Conservation (phyloP, 139 green algal species). For the Coelastrella sp. region DNA sequence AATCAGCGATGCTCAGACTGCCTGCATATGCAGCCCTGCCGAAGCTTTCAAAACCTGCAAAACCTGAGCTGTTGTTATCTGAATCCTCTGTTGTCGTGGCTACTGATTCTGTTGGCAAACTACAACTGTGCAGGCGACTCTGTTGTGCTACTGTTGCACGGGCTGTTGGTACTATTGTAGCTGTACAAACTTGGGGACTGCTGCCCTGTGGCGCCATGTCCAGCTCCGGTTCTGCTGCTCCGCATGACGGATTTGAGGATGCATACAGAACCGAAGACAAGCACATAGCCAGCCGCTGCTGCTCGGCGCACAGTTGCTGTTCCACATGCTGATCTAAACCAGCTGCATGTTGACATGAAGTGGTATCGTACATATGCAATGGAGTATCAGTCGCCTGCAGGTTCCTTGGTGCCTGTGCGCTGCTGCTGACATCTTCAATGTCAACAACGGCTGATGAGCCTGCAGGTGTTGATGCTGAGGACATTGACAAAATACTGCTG, state of each 20-base stretch:
- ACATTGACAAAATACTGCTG: too few species aligned
- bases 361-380: neutral
- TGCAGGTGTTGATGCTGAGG: too few species aligned
- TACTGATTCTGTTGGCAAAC: neutral
- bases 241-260: neutral
- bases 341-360: slow-evolving; percentile 13
- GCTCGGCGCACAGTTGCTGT: neutral
- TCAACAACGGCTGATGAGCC: too few species aligned
- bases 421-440: too few species aligned
- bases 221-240: neutral
- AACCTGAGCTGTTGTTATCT: neutral
- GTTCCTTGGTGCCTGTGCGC: too few species aligned
- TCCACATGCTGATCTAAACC: neutral
- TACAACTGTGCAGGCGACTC: neutral
- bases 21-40: neutral
- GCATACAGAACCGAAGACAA: neutral
- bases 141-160: neutral
- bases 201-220: neutral
- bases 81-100: neutral
- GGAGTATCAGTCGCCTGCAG: too few species aligned
- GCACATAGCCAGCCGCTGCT: slow-evolving; percentile 4
- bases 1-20: neutral
- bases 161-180: neutral
- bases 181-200: neutral
- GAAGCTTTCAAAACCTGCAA: neutral